Conservation (phyloP, 768 basidiomycete genomes). For the Termitomyces eurrhizus region DNA sequence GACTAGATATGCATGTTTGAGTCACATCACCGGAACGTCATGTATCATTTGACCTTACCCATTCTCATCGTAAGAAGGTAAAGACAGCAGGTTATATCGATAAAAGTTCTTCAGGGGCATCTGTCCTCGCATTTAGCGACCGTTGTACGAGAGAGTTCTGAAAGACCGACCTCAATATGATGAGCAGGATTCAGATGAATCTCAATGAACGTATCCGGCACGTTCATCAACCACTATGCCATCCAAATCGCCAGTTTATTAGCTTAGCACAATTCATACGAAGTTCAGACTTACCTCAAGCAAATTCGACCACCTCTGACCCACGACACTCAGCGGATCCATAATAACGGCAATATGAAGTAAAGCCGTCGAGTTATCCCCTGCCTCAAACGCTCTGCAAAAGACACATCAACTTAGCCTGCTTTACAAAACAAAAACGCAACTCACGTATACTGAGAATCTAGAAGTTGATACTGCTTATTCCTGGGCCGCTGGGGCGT, state of each 20-base stretch:
- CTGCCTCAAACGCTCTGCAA: conserved; percentile 62
- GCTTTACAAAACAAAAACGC: not conserved
- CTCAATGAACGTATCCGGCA: conserved; percentile 64
- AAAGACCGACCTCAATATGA: conserved; percentile 59
- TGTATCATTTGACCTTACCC: conserved; percentile 47
- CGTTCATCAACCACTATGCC: conserved; percentile 55
- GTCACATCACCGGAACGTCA: not conserved
- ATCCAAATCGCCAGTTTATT: not conserved
- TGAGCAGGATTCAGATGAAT: conserved; percentile 75
- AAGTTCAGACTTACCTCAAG: conserved; percentile 49
- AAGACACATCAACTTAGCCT: not conserved
- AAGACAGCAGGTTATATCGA: conserved; percentile 62
- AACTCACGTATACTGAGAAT: conserved; percentile 62
- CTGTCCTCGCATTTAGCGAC: conserved; percentile 31
- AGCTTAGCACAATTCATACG: not conserved
- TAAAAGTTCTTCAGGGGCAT: conserved; percentile 93
- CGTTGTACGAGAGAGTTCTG: not conserved
- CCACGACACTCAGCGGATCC: conserved; percentile 81
- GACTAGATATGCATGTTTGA: conserved; percentile 29
- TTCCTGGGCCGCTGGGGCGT: conserved; percentile 55
- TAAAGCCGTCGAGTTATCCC: conserved; percentile 62
- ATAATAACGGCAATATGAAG: conserved; percentile 70
- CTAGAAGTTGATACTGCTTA: conserved; percentile 55
- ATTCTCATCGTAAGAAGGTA: conserved; percentile 57
- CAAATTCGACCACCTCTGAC: conserved; percentile 83